These are phyloP conservation scores for Penicillium crystallinum DNA, from an alignment of 495 filamentous ascomycete species.

Conservation along the genomic window DNA sequence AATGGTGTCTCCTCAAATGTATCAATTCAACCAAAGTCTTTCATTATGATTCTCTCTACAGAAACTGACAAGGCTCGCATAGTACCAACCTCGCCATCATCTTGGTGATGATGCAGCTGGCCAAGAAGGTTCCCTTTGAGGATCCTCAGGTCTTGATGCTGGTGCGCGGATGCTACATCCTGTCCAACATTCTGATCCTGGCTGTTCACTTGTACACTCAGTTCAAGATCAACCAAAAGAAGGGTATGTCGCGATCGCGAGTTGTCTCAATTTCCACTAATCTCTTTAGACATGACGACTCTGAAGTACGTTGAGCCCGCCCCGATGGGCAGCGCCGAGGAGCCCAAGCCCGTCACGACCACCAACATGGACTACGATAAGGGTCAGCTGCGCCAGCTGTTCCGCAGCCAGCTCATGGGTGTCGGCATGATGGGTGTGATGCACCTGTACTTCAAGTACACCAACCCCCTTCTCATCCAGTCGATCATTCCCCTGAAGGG, in stretches of 20 bases:
- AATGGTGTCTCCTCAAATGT: constrained; percentile 49
- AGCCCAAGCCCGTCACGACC: constrained; percentile 91
- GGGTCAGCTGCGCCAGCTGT: constrained; percentile 72
- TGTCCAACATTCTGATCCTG: constrained; percentile 86
- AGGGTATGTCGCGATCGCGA: constrained; percentile 57
- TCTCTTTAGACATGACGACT: constrained; percentile 78
- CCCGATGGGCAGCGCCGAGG: constrained; percentile 83
- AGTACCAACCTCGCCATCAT: constrained; percentile 94
- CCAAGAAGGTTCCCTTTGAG: constrained; percentile 94
- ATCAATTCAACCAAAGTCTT: constrained; percentile 2
- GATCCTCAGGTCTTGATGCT: constrained; percentile 78
- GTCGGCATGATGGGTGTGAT: constrained; percentile 97
- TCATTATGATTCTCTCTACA: not conserved
- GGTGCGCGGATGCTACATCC: constrained; percentile 75
- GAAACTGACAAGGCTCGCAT: constrained; percentile 11
- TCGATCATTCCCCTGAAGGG: constrained; percentile 96
- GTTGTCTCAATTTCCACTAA: not conserved
- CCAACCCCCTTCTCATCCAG: constrained; percentile 97
- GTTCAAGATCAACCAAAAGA: constrained; percentile 81
- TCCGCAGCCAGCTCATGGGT: constrained; percentile 88
- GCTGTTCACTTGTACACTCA: constrained; percentile 79
- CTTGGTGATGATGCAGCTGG: constrained; percentile 94
- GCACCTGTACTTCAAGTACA: constrained; percentile 99
- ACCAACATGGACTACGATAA: constrained; percentile 92
- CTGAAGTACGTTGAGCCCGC: constrained; percentile 97